Evolutionary conservation across 2,329 filamentous ascomycete genomes (phyloP), one percentile per base, ranked within the genome.

Genomic region (Ceratocystis alfenasii): DNA sequence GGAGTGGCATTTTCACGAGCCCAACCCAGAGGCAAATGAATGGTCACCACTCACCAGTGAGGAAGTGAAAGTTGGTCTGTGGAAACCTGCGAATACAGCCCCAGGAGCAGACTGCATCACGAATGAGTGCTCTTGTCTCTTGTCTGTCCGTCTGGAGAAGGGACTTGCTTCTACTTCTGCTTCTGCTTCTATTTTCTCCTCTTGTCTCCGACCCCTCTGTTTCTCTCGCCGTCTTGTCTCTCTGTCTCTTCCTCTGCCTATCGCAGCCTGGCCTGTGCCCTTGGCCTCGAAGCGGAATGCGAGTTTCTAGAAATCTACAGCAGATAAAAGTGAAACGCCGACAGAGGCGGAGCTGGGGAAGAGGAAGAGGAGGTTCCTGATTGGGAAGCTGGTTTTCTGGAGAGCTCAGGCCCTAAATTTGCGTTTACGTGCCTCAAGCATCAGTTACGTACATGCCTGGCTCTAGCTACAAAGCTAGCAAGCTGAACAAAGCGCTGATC

Each of bases 401-500:
- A 12, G 17, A 57, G 22, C n/a, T 12, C 3, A 22, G 25, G 22
- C 30, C 30, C 10, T 12, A 6, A 7, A 20, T 25, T 53, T 53
- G 48, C 22, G 25, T 30, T 25, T 30, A 57, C 17, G 28, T n/a
- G n/a, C 22, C 17, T 33, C 30, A 30, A 59, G 55, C 22, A n/a
- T 33, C 30, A 36, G 55, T 25, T 53, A 25, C n/a, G n/a, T 53
- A 12, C n/a, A n/a, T 50, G 46, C n/a, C n/a, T 50, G 46, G n/a
- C 15, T 53, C 15, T 53, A 25, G 48, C 2, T 59, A 28, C 28
- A 59, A 59, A 25, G 48, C 20, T 28, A 53, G 20, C 53, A 33
- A 57, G 55, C 55, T 59, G 55, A 59, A 36, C 28, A 59, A 59
- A 59, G 28, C 55, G 55, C 55, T 8, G 17, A 59, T 59, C 55